A percentile compares a stretch with the other conserved stretches of the same genome.
phyloP scores from a whole-genome alignment of 164 flowering plant species.

The Kingdonia uniflora region DNA sequence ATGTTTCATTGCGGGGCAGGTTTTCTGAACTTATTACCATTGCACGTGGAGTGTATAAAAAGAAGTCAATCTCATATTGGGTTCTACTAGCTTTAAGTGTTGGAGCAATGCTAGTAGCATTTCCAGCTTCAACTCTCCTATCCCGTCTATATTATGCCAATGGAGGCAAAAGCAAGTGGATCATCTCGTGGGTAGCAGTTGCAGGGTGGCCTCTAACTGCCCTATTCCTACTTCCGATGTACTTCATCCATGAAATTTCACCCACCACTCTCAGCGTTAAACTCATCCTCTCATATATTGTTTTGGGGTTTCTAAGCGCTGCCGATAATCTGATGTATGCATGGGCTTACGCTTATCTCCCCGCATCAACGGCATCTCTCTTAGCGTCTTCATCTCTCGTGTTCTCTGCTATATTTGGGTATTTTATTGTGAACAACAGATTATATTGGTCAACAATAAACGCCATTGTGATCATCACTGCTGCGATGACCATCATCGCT shows the following conservation, averaged over 20 bases:
- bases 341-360: conserved; percentile 84
- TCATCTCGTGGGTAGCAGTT: conserved; percentile 91
- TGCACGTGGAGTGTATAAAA: conserved; percentile 31
- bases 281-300: conserved; percentile 47
- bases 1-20: conserved; percentile 16
- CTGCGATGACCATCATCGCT: conserved; percentile 69
- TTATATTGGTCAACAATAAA: conserved; percentile 49
- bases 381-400: conserved; percentile 69
- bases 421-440: conserved; percentile 55
- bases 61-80: conserved; percentile 67
- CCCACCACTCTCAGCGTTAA: conserved; percentile 53
- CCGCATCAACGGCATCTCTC: conserved; percentile 87
- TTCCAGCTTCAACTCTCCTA: conserved; percentile 82
- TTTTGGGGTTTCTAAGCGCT: conserved; percentile 74
- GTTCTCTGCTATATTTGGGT: conserved; percentile 74
- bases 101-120: conserved; percentile 74
- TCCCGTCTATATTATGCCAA: conserved; percentile 69
- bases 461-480: conserved; percentile 63
- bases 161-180: conserved; percentile 93
- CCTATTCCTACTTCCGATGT: conserved; percentile 44
- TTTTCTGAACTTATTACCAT: conserved; percentile 16
- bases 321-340: conserved; percentile 89
- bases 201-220: conserved; percentile 87
- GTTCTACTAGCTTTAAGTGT: conserved; percentile 48
- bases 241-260: conserved; percentile 24